These are phyloP conservation scores for Graphilbum fragrans DNA, from an alignment of 2,329 filamentous ascomycete genomes.

Conservation along the genomic window DNA sequence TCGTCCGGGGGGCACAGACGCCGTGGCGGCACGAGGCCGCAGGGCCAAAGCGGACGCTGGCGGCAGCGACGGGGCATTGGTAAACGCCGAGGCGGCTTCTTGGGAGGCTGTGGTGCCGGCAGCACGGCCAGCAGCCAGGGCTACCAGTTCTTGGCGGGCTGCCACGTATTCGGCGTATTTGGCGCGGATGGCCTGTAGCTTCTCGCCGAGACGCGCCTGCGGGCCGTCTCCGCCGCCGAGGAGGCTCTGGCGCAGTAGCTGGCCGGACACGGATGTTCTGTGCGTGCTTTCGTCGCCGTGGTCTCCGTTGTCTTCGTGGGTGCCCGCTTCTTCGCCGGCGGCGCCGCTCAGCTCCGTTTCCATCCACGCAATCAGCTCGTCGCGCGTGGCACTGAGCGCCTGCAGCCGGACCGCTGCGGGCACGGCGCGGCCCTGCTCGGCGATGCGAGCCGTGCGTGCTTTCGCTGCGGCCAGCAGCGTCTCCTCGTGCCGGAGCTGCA, in stretches of 20 bases:
- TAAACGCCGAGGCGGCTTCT: neutral
- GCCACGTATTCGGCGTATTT: slow-evolving; percentile 43
- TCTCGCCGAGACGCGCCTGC: slow-evolving; percentile 20
- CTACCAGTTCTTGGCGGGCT: slow-evolving; percentile 34
- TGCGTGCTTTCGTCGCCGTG: slow-evolving; percentile 12
- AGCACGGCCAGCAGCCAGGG: slow-evolving; percentile 6
- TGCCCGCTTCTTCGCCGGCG: slow-evolving; percentile 20
- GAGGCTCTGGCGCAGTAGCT: slow-evolving; percentile 10
- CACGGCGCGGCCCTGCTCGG: slow-evolving; percentile 3
- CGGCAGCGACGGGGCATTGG: slow-evolving; percentile 9
- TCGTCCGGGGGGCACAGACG: neutral
- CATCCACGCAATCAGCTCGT: slow-evolving; percentile 53
- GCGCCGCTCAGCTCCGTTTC: slow-evolving; percentile 48
- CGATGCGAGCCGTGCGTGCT: slow-evolving; percentile 16
- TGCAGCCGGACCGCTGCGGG: slow-evolving; percentile 27
- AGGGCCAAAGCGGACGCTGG: neutral
- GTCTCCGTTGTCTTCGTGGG: slow-evolving; percentile 19
- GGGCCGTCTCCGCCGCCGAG: slow-evolving; percentile 4
- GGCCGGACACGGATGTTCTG: slow-evolving; percentile 7
- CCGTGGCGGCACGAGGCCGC: neutral
- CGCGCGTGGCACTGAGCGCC: slow-evolving; percentile 43
- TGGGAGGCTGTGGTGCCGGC: no score
- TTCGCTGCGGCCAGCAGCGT: slow-evolving; percentile 37
- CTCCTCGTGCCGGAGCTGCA: slow-evolving; percentile 44
- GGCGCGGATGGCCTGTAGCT: slow-evolving; percentile 34